Evolutionary conservation across 345 rosid species (phyloP).

Genomic region (Sisymbrium altissimum): DNA sequence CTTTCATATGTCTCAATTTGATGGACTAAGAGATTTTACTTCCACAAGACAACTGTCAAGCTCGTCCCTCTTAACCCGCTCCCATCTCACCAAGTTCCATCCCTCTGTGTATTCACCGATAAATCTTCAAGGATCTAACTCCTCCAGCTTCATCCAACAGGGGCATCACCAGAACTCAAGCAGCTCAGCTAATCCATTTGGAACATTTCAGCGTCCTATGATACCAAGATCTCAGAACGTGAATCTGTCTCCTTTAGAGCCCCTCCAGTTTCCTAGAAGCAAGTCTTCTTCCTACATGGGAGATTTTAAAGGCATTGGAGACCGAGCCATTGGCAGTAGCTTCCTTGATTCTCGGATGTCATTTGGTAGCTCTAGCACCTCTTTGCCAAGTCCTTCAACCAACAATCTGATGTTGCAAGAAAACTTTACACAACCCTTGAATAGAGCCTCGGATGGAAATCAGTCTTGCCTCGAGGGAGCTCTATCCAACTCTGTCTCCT

Average conservation of each 20-base stretch:
- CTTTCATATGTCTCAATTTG: slow-evolving; percentile 48
- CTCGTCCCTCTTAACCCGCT: slow-evolving; percentile 49
- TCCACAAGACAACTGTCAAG: slow-evolving; percentile 55
- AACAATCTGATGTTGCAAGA: slow-evolving; percentile 42
- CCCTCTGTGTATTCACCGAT: slow-evolving; percentile 42
- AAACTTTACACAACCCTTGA: slow-evolving; percentile 31
- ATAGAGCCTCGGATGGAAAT: slow-evolving; percentile 36
- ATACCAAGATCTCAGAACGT: slow-evolving; percentile 41
- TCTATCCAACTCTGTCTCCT: slow-evolving; percentile 38
- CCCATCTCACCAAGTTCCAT: slow-evolving; percentile 54
- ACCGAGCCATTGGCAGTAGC: slow-evolving; percentile 29
- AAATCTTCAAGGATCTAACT: slow-evolving; percentile 47
- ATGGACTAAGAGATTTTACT: slow-evolving; percentile 53
- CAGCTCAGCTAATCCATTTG: slow-evolving; percentile 41
- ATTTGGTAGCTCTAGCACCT: slow-evolving; percentile 42
- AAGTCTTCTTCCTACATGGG: slow-evolving; percentile 42
- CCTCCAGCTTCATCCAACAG: slow-evolving; percentile 50
- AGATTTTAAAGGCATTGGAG: slow-evolving; percentile 41
- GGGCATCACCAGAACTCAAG: slow-evolving; percentile 43
- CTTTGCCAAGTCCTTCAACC: slow-evolving; percentile 38
- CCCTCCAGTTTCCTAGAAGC: slow-evolving; percentile 44
- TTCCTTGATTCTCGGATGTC: slow-evolving; percentile 38
- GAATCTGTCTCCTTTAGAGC: slow-evolving; percentile 44
- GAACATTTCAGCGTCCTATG: slow-evolving; percentile 44
- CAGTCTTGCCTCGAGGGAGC: slow-evolving; percentile 45